Evolutionary conservation across 2,329 filamentous ascomycete genomes (phyloP), one percentile per base, ranked within the genome.

Genomic region (Paradendryphiella salina): DNA sequence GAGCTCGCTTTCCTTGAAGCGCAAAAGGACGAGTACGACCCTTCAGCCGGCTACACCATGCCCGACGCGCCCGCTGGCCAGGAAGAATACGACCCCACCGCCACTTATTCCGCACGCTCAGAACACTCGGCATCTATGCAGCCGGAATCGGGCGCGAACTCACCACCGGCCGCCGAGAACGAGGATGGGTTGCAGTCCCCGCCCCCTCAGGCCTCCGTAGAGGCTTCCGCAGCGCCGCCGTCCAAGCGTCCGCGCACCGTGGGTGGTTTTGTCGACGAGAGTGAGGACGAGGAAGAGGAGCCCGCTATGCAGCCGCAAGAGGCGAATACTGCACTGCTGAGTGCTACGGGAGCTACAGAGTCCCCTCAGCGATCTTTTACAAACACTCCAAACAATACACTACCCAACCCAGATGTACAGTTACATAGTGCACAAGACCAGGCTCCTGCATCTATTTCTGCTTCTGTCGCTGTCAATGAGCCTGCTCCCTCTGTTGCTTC

Each of bases 251-350:
- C 79, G 64, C 79, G 77, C 65, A 82, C 78, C 55, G 79, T 81
- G 65, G 82, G 81, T 70, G 83, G 82, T 61, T 85, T 85, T 77
- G 80, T 84, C 73, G 79, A 82, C 69, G 83, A 85, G 73, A 82
- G 83, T 70, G 81, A 84, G 68, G 80, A 81, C 70, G 81, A 83
- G 65, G 78, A 79, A 63, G 77, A 79, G 56, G 66, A 69, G 60
- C 67, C 70, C 55, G 66, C 68, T 56, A 54, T 84, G 61, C 82
- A 82, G 61, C 67, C 67, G 48, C 61, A 75, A 56, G 74, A 76
- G 65, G 78, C 75, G 67, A 77, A 74, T 68, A 69, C 77, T 66
- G 67, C 75, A 67, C 72, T 77, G 67, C 72, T 77, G 70, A 75
- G 77, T 74, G 74, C 76, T 67, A 68, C 75, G 71, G 73, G 73